These are phyloP conservation scores for Tylopilus sp. DNA, from an alignment of 1,284 basidiomycete species.

Conservation along the genomic window DNA sequence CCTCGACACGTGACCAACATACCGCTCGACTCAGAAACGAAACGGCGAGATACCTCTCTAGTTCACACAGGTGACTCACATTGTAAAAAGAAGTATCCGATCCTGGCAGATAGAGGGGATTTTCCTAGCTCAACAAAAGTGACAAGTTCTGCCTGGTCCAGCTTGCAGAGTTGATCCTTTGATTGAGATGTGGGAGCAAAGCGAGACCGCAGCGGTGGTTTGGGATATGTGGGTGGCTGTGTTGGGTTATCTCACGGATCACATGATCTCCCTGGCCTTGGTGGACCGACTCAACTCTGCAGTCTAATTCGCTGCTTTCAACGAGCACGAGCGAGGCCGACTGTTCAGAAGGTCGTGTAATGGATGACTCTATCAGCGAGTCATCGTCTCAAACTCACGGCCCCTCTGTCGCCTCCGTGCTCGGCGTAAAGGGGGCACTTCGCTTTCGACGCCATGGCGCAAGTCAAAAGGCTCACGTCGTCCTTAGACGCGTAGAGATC, in stretches of 20 bases:
- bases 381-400: slow-evolving; percentile 13
- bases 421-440: slow-evolving; percentile 52
- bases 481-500: slow-evolving; percentile 52
- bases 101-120: no score
- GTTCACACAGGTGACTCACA: no score
- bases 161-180: background rate
- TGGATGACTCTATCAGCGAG: slow-evolving; percentile 34
- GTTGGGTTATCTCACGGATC: slow-evolving; percentile 13
- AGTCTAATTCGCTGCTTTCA: background rate
- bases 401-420: slow-evolving; percentile 41
- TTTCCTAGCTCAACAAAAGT: no score
- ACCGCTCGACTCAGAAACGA: no score
- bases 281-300: background rate
- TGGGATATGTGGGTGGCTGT: background rate
- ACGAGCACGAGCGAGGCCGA: slow-evolving; percentile 11
- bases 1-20: slow-evolving; percentile 21
- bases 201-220: background rate
- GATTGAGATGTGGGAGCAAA: background rate
- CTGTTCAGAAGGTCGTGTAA: slow-evolving; percentile 13
- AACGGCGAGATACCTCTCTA: no score
- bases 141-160: no score
- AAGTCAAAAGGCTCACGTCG: slow-evolving; percentile 56
- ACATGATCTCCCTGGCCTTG: slow-evolving; percentile 15
- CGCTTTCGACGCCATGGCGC: slow-evolving; percentile 56
- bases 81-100: no score